Base-by-base conservation (phyloP, 495 filamentous ascomycete species). In the Penicillium coprophilum region DNA sequence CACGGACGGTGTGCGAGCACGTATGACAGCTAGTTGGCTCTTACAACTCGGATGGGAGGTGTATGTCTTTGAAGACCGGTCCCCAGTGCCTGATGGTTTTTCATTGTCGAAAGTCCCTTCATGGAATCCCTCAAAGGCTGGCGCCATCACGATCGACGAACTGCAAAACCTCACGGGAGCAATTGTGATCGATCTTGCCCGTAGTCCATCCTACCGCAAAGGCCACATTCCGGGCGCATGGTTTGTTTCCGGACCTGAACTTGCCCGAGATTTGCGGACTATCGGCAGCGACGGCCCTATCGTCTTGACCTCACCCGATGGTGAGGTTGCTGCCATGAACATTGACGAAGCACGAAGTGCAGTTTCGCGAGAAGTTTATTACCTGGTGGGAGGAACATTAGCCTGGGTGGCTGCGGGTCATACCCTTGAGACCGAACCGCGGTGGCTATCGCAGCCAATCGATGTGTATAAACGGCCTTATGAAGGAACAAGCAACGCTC, bases 261-360 rank as follows among this genome's bases (percentile, higher is more conserved):
- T 68, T 17, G 20, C 30, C 13, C 59, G 63, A 12, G 65, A 68
- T 49, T 44, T 68, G 40, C 36, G 21, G 1, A 3, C 36, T 21
- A 15, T 61, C 21, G 15, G 10, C 4, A 50, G 55, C 11, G 49
- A 48, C 10, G 60, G 53, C 0, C 60, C 60, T 20, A 63, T 68
- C 3, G 57, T 68, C 9, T 23, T 75, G 50, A 72, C 69, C 12
- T 56, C 63, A 2, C 58, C 67, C 1, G 58, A 65, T 51, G 76
- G 80, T 23, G 61, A 67, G 27, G 44, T 77, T 21, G 65, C 71
- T 2, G 78, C 72, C 6, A 61, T 75, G 30, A 76, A 77, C 46
- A 54, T 80, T 13, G 47, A 63, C 2, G 23, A 54, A 20, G 59
- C 39, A 17, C 57, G 48, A 24, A 49, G 7, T 12, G n/a, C 38